phyloP scores from a whole-genome alignment of 768 basidiomycete species.

The Mycena rebaudengoi region DNA sequence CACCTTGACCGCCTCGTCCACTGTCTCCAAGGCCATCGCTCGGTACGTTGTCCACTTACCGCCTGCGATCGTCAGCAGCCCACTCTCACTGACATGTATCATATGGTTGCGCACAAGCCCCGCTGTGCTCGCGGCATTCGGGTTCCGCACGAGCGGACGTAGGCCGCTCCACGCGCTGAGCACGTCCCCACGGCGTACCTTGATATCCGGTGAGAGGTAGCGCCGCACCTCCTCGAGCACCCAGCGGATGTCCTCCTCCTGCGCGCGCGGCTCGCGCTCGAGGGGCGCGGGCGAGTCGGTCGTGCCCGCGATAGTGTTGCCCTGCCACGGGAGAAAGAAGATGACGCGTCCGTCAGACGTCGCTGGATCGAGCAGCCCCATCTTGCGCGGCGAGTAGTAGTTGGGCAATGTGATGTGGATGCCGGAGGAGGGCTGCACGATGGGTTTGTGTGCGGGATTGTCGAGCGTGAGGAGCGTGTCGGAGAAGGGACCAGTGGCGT shows the following conservation, averaged over 20 bases:
- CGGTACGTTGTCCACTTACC: conserved; percentile 99
- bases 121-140: conserved; percentile 73
- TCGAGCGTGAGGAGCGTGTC: conserved; percentile 88
- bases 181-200: conserved; percentile 93
- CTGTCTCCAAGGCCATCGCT: conserved; percentile 95
- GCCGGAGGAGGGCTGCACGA: conserved; percentile 92
- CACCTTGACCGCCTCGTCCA: conserved; percentile 84
- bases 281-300: conserved; percentile 87
- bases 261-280: conserved; percentile 76
- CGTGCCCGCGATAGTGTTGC: conserved; percentile 96
- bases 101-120: conserved; percentile 93
- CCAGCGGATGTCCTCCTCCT: conserved; percentile 97
- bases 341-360: conserved; percentile 98
- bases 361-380: conserved; percentile 95
- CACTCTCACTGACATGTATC: conserved; percentile 82
- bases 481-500: conserved; percentile 95
- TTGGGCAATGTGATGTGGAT: conserved; percentile 97
- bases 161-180: conserved; percentile 95
- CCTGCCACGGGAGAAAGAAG: conserved; percentile 99
- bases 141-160: conserved; percentile 89
- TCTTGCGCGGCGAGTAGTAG: conserved; percentile 93
- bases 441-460: conserved; percentile 77
- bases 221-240: conserved; percentile 91
- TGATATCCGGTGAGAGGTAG: conserved; percentile 92
- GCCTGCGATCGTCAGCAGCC: conserved; percentile 92